Percentiles rank a stretch among this genome's conserved stretches.
Evolutionary conservation across 2,329 filamentous ascomycete genomes (phyloP).

Genomic region (Venturiaceae sp.): DNA sequence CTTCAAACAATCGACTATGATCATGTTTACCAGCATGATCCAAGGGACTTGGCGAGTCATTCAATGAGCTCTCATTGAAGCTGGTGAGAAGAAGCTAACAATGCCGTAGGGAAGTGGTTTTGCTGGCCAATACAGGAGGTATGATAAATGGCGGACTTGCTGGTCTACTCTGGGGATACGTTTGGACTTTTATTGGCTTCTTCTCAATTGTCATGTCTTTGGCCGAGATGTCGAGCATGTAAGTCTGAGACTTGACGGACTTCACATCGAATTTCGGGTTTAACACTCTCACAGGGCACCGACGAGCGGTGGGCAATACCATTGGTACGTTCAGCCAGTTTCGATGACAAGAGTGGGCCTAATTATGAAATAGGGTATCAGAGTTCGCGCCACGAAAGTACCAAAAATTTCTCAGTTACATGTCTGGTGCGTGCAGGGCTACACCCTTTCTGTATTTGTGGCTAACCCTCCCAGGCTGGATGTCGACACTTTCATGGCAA

Average conservation of each 20-base stretch:
- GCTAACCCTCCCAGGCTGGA: neutral
- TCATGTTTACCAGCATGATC: constrained; percentile 10
- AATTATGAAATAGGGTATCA: constrained; percentile 12
- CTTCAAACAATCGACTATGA: constrained; percentile 7
- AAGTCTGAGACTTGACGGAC: neutral
- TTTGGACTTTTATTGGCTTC: constrained; percentile 23
- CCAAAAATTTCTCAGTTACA: constrained; percentile 20
- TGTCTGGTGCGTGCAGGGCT: constrained; percentile 11
- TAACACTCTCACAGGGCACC: neutral
- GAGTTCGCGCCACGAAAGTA: constrained; percentile 19
- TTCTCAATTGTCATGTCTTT: constrained; percentile 21
- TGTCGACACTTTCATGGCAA: constrained; percentile 10
- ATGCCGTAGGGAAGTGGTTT: neutral
- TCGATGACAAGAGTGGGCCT: neutral
- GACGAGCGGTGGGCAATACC: constrained; percentile 11
- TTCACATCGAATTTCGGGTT: neutral
- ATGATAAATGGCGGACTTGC: constrained; percentile 23
- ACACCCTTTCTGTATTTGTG: neutral
- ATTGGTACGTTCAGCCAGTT: constrained; percentile 12
- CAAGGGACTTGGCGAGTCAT: constrained; percentile 9
- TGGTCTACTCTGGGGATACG: constrained; percentile 24
- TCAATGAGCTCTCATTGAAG: no score
- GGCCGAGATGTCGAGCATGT: constrained; percentile 23
- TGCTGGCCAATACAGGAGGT: constrained; percentile 9
- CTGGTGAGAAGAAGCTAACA: constrained; percentile 1